A percentile compares a stretch with the other conserved stretches of the same genome.
Evolutionary conservation across 495 filamentous ascomycete species (phyloP).

Genomic region (Hypoxylon perforatum): DNA sequence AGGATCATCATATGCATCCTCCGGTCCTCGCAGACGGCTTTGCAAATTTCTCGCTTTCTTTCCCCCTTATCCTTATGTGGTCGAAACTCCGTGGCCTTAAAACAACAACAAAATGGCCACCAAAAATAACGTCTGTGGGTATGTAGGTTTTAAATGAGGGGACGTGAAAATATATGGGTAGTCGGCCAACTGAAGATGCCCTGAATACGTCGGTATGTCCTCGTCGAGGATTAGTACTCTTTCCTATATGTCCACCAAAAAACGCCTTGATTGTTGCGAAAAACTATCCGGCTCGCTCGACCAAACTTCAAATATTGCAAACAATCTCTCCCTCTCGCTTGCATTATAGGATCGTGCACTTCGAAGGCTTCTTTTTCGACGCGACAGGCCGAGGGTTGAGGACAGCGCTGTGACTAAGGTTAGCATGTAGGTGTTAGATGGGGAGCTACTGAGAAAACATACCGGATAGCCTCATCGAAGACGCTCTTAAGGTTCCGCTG

Average conservation of each 20-base stretch:
- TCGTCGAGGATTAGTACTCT: conserved; percentile 40
- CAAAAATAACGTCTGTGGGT: conserved; percentile 44
- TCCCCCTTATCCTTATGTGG: conserved; percentile 15
- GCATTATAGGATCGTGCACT: conserved; percentile 83
- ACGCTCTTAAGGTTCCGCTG: conserved; percentile 97
- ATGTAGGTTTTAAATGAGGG: conserved; percentile 46
- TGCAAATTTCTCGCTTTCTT: conserved; percentile 24
- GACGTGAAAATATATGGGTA: conserved; percentile 44
- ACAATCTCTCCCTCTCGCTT: conserved; percentile 13
- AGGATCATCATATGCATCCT: not conserved
- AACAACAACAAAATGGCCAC: conserved; percentile 35
- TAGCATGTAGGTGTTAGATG: conserved; percentile 10
- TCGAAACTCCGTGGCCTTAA: conserved; percentile 19
- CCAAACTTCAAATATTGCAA: conserved; percentile 37
- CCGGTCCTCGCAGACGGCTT: not conserved
- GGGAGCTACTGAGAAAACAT: conserved; percentile 16
- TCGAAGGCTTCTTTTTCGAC: conserved; percentile 70
- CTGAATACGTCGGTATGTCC: conserved; percentile 44
- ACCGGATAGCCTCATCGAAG: conserved; percentile 98
- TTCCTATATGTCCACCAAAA: conserved; percentile 51
- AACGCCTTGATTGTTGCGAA: conserved; percentile 45
- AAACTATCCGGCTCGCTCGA: conserved; percentile 39
- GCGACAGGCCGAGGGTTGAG: conserved; percentile 77
- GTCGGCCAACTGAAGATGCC: conserved; percentile 42
- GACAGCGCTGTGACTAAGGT: conserved; percentile 70